Percentiles rank a stretch among this genome's conserved stretches.
These are phyloP conservation scores for Suhomyces faveliae DNA, from an alignment of 805 yeast genomes.

Conservation along the genomic window DNA sequence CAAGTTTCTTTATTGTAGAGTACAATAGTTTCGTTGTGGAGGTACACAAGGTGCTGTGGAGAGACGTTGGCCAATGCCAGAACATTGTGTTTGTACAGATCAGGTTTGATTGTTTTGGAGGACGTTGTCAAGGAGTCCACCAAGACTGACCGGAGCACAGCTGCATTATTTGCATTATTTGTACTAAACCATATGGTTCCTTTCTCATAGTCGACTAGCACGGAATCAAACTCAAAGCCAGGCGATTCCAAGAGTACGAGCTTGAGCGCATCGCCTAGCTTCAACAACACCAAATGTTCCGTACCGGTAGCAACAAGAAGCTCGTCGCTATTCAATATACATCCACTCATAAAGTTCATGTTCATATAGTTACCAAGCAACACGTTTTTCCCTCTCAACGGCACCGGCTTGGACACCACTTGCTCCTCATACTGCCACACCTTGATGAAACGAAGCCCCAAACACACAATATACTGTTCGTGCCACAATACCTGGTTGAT, in stretches of 20 bases:
- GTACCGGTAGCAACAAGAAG: constrained; percentile 33
- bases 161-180: too few species aligned
- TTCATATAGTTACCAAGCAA: constrained; percentile 50
- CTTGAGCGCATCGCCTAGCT: constrained; percentile 18
- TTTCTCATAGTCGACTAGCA: constrained; percentile 18
- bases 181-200: constrained; percentile 29
- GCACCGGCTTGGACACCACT: constrained; percentile 2
- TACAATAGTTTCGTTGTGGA: not conserved
- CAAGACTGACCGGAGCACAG: constrained; percentile 9
- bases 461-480: constrained; percentile 47
- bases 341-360: constrained; percentile 47
- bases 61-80: constrained; percentile 1
- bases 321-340: constrained; percentile 34
- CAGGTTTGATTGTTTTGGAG: not conserved
- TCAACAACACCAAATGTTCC: constrained; percentile 32
- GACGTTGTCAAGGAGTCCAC: constrained; percentile 14
- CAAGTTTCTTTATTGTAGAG: constrained; percentile 37
- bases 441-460: constrained; percentile 61
- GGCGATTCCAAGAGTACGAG: constrained; percentile 17
- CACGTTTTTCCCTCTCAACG: constrained; percentile 57
- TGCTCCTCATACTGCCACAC: constrained; percentile 52
- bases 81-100: not conserved
- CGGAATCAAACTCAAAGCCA: constrained; percentile 15
- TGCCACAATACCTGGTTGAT: constrained; percentile 60
- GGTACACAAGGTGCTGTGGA: not conserved